A percentile compares a stretch with the other conserved stretches of the same genome.
phyloP scores from a whole-genome alignment of 148 eudicot species.

The Fagopyrum esculentum region DNA sequence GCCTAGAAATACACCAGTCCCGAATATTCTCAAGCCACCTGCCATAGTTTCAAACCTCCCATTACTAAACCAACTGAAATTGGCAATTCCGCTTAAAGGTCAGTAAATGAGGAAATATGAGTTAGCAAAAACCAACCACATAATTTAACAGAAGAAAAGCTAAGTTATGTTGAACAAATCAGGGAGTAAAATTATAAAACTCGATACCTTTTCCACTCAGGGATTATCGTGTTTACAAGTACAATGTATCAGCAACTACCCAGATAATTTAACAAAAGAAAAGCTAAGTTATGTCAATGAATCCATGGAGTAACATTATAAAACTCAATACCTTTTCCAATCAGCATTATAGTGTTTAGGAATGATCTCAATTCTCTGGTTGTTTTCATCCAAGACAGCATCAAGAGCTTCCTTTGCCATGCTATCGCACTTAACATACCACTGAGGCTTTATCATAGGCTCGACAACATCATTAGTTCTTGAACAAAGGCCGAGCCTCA shows the following conservation, averaged over 20 bases:
- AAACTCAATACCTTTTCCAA: conserved; percentile 66
- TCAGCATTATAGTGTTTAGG: conserved; percentile 89
- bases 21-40: conserved; percentile 98
- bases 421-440: conserved; percentile 78
- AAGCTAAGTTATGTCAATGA: neutral
- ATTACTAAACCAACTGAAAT: conserved; percentile 15
- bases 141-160: neutral
- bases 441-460: conserved; percentile 93
- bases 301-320: neutral
- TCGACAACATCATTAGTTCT: conserved; percentile 88
- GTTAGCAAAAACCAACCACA: neutral
- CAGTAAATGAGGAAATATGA: neutral
- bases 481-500: conserved; percentile 91
- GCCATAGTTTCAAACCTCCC: conserved; percentile 13
- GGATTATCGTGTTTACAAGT: too few species aligned
- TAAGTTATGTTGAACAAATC: neutral
- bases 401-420: conserved; percentile 87
- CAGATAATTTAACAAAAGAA: neutral
- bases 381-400: conserved; percentile 54
- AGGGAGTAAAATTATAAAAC: neutral
- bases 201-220: conserved; percentile 80
- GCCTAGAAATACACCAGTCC: conserved; percentile 97
- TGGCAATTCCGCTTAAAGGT: neutral
- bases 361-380: conserved; percentile 64
- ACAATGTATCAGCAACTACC: neutral